phyloP scores from a whole-genome alignment of 805 yeast genomes.

The Yamadazyma sp. region DNA sequence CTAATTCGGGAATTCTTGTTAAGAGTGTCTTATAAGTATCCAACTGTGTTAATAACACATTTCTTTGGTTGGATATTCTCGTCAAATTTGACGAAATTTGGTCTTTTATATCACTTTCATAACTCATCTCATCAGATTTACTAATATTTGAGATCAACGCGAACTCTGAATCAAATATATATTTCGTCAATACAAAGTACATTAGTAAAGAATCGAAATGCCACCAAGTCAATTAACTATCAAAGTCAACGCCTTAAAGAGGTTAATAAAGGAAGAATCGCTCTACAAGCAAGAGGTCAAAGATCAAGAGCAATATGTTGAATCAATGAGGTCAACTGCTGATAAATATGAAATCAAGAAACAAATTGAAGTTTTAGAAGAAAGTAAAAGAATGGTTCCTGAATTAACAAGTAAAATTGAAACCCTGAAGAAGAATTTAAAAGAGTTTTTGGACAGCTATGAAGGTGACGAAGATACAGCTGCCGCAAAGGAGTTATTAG shows the following conservation, averaged over 20 bases:
- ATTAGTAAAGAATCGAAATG: too few species aligned
- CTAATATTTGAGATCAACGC: too few species aligned
- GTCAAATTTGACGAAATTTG: too few species aligned
- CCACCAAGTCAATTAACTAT: conserved; percentile 71
- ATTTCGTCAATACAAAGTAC: too few species aligned
- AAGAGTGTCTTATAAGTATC: background rate
- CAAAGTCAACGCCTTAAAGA: conserved; percentile 63
- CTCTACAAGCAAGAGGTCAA: conserved; percentile 57
- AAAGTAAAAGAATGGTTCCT: conserved; percentile 37
- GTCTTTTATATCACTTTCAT: too few species aligned
- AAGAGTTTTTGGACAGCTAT: conserved; percentile 34
- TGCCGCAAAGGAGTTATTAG: conserved; percentile 18
- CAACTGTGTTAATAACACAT: background rate
- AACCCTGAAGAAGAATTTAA: conserved; percentile 24
- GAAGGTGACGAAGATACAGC: conserved; percentile 32
- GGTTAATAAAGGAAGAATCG: conserved; percentile 65
- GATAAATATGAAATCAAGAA: conserved; percentile 67
- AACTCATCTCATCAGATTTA: too few species aligned
- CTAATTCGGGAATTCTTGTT: too few species aligned
- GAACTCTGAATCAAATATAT: too few species aligned
- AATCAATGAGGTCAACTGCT: conserved; percentile 43
- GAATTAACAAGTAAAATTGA: conserved; percentile 21
- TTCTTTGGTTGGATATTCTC: conserved; percentile 1
- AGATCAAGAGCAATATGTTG: conserved; percentile 51
- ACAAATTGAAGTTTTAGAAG: conserved; percentile 35